Evolutionary conservation across 2,329 filamentous ascomycete species (phyloP), one percentile per base, ranked within the genome.

Genomic region (Botrytis byssoidea): DNA sequence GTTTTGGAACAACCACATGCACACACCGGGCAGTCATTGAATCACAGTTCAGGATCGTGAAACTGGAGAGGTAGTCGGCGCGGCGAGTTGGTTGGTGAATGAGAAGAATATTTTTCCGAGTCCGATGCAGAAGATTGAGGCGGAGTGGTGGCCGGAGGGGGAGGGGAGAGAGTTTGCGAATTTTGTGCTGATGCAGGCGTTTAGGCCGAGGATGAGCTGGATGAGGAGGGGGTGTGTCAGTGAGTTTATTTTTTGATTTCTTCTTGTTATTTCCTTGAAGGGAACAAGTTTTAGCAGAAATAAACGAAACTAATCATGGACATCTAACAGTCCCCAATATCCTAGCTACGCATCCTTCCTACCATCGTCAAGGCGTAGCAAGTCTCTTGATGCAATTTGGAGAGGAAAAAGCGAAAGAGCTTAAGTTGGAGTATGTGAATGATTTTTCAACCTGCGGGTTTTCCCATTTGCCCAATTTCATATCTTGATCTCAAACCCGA

Each of bases 121-220:
- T n/a, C 35, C 48, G 16, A n/a, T 40, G 25, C 65, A 46, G 22
- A 69, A 69, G 46, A 69, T 69, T 29, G 67, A 59, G 32, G 67
- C 67, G 25, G 59, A 4, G 25, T 70, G 67, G 51, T 59, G 35
- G 67, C 51, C 51, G 22, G 51, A 70, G 51, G 67, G 51, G 3
- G 67, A 59, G 18, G 32, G 32, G 40, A 70, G 67, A 3, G 51
- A 70, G 7, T 59, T 70, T 70, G 67, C n/a, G 20, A 70, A 44
- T 59, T 59, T 70, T 9, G 48, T 70, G 10, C 60, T 70, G 51
- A 35, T 2, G 3, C n/a, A 60, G 51, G 51, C 51, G 37, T 69
- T 59, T 70, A 14, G 29, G 1, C 51, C 51, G 25, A 32, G 67
- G 29, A 16, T 59, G 35, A 44, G 66, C 35, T 60, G 67, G n/a